These are phyloP conservation scores for Abelmoschus esculentus DNA, from an alignment of 345 rosid species.

Conservation along the genomic window DNA sequence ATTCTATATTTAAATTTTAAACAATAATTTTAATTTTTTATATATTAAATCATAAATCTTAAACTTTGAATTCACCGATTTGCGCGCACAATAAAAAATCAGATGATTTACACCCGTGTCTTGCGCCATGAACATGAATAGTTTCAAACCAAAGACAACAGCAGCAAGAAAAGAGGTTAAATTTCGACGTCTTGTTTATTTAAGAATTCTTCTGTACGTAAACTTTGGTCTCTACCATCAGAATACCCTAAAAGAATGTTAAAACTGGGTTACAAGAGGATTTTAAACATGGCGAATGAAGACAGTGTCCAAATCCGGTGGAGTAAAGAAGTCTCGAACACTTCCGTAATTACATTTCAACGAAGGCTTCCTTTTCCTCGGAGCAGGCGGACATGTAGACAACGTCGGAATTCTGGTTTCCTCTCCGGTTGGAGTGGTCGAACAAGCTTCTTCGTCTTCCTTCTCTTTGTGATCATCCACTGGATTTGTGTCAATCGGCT, in stretches of 20 bases:
- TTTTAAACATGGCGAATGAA: constrained; percentile 42
- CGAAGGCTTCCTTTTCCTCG: constrained; percentile 49
- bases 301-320: constrained; percentile 56
- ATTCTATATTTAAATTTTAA: too few relatives aligned
- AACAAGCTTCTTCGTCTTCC: constrained; percentile 22
- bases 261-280: too few relatives aligned
- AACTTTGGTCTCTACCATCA: not conserved
- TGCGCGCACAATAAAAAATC: too few relatives aligned
- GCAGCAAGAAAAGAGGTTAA: too few relatives aligned
- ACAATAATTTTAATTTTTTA: too few relatives aligned
- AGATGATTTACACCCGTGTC: too few relatives aligned
- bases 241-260: constrained; percentile 8
- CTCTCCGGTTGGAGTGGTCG: constrained; percentile 53
- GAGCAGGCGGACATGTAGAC: constrained; percentile 60
- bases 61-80: too few relatives aligned
- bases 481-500: constrained; percentile 39
- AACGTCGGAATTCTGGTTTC: constrained; percentile 44
- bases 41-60: too few relatives aligned
- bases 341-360: constrained; percentile 28
- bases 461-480: constrained; percentile 13
- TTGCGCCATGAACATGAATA: too few relatives aligned
- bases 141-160: too few relatives aligned
- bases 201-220: constrained; percentile 15
- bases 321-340: constrained; percentile 40
- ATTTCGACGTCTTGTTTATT: constrained; percentile 15